Evolutionary conservation across 257 asterid species (phyloP).

Genomic region (Solanum piurae): DNA sequence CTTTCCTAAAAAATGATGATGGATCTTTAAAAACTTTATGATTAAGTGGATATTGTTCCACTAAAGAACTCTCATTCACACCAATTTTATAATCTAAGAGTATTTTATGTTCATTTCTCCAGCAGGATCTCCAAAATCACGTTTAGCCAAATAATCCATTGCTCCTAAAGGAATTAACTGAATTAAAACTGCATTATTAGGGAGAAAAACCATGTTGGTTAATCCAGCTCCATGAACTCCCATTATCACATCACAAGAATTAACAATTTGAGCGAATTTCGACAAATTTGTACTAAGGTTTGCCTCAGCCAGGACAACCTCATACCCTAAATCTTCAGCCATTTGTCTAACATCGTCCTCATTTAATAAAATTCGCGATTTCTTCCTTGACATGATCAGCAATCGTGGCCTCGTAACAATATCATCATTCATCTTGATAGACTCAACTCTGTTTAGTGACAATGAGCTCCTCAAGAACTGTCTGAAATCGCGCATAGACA

Average conservation of each 20-base stretch:
- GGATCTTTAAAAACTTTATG: constrained; percentile 51
- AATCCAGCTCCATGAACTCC: constrained; percentile 80
- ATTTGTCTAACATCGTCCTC: constrained; percentile 14
- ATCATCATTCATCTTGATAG: constrained; percentile 5
- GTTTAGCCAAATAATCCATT: constrained; percentile 40
- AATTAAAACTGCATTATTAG: constrained; percentile 46
- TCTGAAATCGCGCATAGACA: constrained; percentile 36
- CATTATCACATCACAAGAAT: constrained; percentile 64
- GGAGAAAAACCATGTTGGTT: constrained; percentile 73
- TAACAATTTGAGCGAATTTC: constrained; percentile 39
- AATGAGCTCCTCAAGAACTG: constrained; percentile 36
- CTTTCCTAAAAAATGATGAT: constrained; percentile 28
- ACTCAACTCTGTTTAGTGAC: constrained; percentile 27
- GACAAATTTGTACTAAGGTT: constrained; percentile 19
- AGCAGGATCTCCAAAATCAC: constrained; percentile 56
- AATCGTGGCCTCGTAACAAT: constrained; percentile 27
- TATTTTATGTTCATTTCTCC: constrained; percentile 52
- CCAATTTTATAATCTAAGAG: constrained; percentile 36
- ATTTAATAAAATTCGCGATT: constrained; percentile 35
- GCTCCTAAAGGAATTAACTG: constrained; percentile 63
- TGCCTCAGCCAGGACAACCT: constrained; percentile 49
- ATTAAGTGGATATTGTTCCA: constrained; percentile 19
- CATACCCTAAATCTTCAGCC: constrained; percentile 48
- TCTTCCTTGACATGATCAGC: constrained; percentile 50
- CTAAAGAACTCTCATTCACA: constrained; percentile 45